A percentile compares a stretch with the other conserved stretches of the same genome.
phyloP scores from a whole-genome alignment of 2,329 filamentous ascomycete genomes.

The Passalora sequoiae region DNA sequence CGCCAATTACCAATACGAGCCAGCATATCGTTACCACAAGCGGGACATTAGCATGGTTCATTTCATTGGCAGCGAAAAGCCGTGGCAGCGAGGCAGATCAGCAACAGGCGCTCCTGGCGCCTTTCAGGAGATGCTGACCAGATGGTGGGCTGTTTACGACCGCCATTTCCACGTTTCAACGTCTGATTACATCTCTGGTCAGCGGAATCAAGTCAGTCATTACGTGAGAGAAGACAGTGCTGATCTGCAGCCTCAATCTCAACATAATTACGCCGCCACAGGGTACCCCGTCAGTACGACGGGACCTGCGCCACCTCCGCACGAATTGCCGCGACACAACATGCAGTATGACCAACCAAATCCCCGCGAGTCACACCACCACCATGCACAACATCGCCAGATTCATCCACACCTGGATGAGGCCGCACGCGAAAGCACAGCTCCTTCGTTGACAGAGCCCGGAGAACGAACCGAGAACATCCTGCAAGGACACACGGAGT shows the following conservation, averaged over 20 bases:
- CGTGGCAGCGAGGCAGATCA: conserved; percentile 55
- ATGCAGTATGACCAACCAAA: conserved; percentile 5
- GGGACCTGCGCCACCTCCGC: conserved; percentile 18
- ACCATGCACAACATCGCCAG: too few species aligned
- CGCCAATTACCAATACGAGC: conserved; percentile 94
- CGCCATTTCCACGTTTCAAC: conserved; percentile 61
- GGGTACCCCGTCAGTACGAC: conserved; percentile 25
- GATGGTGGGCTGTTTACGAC: conserved; percentile 95
- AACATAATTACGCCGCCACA: conserved; percentile 21
- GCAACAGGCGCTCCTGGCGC: conserved; percentile 53
- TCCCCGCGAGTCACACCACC: conserved; percentile 10
- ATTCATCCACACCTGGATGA: too few species aligned
- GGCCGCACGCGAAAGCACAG: conserved; percentile 9
- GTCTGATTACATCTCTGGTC: conserved; percentile 18
- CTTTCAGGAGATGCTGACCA: conserved; percentile 76
- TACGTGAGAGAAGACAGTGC: conserved; percentile 9
- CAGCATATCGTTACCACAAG: conserved; percentile 89
- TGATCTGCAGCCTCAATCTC: conserved; percentile 3
- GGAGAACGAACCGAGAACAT: conserved; percentile 41
- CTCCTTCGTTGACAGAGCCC: conserved; percentile 39
- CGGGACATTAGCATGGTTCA: conserved; percentile 85
- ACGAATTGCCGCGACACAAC: conserved; percentile 2
- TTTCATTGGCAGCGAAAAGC: conserved; percentile 89
- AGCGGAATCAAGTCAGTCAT: conserved; percentile 8
- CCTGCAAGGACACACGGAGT: conserved; percentile 40